Evolutionary conservation across 192 early-diverging fungal genomes (phyloP).

Genomic region (Coemansia erecta): DNA sequence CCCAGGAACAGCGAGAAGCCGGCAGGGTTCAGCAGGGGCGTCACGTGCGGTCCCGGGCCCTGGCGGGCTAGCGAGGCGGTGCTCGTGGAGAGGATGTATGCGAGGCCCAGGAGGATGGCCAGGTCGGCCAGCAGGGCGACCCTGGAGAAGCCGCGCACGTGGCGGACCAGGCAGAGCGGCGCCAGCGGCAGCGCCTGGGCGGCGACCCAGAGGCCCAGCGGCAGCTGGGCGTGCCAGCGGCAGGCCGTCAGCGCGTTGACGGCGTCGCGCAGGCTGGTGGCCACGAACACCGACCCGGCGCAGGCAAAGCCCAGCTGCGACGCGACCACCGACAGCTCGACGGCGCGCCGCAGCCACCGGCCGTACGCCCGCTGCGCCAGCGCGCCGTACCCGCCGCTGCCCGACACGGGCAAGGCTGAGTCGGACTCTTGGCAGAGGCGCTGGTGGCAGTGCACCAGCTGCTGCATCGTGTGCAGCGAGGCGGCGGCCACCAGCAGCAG

Average conservation of each 20-base stretch:
- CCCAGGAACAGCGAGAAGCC: slow-evolving; percentile 87
- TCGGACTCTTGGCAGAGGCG: slow-evolving; percentile 37
- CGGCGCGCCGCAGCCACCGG: slow-evolving; percentile 54
- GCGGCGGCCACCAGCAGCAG: slow-evolving; percentile 56
- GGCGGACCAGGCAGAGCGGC: slow-evolving; percentile 84
- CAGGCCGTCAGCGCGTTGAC: slow-evolving; percentile 68
- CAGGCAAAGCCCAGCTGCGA: slow-evolving; percentile 84
- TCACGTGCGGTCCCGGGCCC: slow-evolving; percentile 61
- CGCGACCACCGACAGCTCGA: slow-evolving; percentile 64
- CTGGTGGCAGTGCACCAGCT: slow-evolving; percentile 59
- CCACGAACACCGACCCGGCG: slow-evolving; percentile 85
- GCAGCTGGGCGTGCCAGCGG: slow-evolving; percentile 36
- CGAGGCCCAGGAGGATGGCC: slow-evolving; percentile 83
- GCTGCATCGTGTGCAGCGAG: slow-evolving; percentile 62
- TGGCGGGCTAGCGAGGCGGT: slow-evolving; percentile 18
- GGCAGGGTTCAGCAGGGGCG: slow-evolving; percentile 65
- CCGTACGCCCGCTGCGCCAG: slow-evolving; percentile 65
- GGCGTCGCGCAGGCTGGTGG: slow-evolving; percentile 71
- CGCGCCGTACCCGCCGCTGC: slow-evolving; percentile 57
- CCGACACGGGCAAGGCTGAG: neutral
- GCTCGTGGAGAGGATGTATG: slow-evolving; percentile 70
- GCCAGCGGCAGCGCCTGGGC: slow-evolving; percentile 69
- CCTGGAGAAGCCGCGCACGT: slow-evolving; percentile 81
- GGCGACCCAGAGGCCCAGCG: slow-evolving; percentile 70
- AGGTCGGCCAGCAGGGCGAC: slow-evolving; percentile 87